These are phyloP conservation scores for Nasturtium officinale DNA, from an alignment of 345 rosid genomes.

Conservation along the genomic window DNA sequence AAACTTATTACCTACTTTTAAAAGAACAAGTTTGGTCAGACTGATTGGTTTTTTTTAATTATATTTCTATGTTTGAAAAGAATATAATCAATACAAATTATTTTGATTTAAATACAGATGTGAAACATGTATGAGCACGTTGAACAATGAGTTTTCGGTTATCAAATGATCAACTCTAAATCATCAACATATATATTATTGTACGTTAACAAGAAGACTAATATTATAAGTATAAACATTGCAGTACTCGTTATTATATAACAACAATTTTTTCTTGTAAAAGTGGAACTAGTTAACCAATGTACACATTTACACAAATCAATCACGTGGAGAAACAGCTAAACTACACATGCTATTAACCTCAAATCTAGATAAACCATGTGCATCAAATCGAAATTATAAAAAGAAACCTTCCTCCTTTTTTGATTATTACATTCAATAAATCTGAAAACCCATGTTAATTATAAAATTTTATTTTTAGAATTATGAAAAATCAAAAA, in stretches of 20 bases:
- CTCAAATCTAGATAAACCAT: conserved; percentile 34
- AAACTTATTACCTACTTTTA: neutral
- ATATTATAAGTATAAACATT: neutral
- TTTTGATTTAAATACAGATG: neutral
- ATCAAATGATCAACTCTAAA: conserved; percentile 12
- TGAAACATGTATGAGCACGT: conserved; percentile 25
- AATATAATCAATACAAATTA: conserved; percentile 10
- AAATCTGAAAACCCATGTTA: conserved; percentile 3
- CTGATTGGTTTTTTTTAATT: neutral
- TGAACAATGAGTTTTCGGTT: neutral
- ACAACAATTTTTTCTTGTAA: neutral
- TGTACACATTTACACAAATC: conserved; percentile 20
- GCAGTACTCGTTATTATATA: neutral
- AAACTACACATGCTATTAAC: conserved; percentile 41
- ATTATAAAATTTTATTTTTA: neutral
- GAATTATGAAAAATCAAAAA: neutral
- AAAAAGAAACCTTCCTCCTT: neutral
- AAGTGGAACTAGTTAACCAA: neutral
- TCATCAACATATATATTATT: neutral
- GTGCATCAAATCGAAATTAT: conserved; percentile 36
- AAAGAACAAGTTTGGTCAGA: neutral
- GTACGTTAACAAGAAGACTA: neutral
- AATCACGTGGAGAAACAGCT: conserved; percentile 42
- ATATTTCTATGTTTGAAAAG: neutral
- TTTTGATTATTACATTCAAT: neutral